phyloP scores from a whole-genome alignment of 139 green algal genomes.

The Coelastrella sp. region DNA sequence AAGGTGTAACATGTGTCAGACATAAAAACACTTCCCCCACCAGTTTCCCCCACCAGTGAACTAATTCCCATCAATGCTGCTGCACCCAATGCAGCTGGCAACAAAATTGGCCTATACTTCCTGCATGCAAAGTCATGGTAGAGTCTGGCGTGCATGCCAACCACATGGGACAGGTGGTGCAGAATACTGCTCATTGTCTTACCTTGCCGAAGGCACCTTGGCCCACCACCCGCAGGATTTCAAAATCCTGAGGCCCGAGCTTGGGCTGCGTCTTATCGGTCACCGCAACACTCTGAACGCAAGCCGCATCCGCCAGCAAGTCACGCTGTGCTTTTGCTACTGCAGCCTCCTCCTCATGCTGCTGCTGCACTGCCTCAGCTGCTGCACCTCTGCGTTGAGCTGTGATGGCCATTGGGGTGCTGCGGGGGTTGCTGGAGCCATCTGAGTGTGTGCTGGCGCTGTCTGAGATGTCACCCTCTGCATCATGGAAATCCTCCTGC shows the following conservation, averaged over 20 bases:
- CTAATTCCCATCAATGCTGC: no score
- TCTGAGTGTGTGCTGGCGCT: slow-evolving; percentile 11
- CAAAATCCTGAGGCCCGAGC: slow-evolving; percentile 90
- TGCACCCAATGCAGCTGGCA: no score
- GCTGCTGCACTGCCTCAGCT: neutral
- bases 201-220: slow-evolving; percentile 98
- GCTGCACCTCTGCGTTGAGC: neutral
- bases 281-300: slow-evolving; percentile 23
- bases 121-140: no score
- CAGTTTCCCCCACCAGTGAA: no score
- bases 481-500: slow-evolving; percentile 1
- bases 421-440: slow-evolving; percentile 8
- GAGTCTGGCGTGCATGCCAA: neutral
- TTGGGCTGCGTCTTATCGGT: slow-evolving; percentile 22
- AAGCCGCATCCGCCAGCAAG: slow-evolving; percentile 27
- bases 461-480: slow-evolving; percentile 2
- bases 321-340: slow-evolving; percentile 38
- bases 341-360: slow-evolving; percentile 20
- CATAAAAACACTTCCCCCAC: neutral
- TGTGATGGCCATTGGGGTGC: slow-evolving; percentile 22
- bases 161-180: neutral
- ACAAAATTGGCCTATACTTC: no score
- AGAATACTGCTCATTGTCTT: neutral
- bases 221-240: slow-evolving; percentile 94
- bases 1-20: neutral